These are phyloP conservation scores for Mycosphaerelloides madeirae DNA, from an alignment of 2,329 filamentous ascomycete species.

Conservation along the genomic window DNA sequence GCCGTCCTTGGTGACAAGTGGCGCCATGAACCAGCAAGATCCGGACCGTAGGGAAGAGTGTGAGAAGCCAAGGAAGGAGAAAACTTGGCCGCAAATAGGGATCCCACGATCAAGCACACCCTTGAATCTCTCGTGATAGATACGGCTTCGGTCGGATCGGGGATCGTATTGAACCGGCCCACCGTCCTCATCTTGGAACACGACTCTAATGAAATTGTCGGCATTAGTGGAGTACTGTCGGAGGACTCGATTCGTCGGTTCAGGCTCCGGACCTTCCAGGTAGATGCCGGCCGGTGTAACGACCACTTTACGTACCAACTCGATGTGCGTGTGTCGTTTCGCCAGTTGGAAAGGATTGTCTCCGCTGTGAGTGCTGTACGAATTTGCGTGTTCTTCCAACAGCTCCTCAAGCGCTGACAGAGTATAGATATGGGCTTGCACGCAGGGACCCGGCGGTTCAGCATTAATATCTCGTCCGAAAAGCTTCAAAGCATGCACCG, in stretches of 20 bases:
- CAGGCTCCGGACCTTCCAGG: conserved; percentile 49
- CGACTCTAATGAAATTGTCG: conserved; percentile 64
- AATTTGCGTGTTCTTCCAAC: conserved; percentile 41
- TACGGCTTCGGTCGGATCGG: conserved; percentile 42
- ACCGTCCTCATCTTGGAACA: conserved; percentile 70
- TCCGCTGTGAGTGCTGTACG: conserved; percentile 25
- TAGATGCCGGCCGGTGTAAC: conserved; percentile 40
- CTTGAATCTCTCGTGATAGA: conserved; percentile 59
- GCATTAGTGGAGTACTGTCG: conserved; percentile 58
- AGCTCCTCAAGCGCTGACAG: conserved; percentile 38
- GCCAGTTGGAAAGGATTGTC: conserved; percentile 31
- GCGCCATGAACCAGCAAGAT: conserved; percentile 62
- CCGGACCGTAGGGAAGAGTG: conserved; percentile 71
- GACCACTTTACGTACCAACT: conserved; percentile 32
- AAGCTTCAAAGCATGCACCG: conserved; percentile 48
- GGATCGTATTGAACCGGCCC: conserved; percentile 57
- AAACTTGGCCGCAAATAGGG: conserved; percentile 58
- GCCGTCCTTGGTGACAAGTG: conserved; percentile 37
- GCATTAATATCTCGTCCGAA: conserved; percentile 49
- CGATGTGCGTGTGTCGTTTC: conserved; percentile 31
- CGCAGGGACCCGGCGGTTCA: conserved; percentile 49
- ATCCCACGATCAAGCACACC: conserved; percentile 56
- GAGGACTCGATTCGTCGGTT: conserved; percentile 66
- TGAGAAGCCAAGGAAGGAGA: conserved; percentile 70
- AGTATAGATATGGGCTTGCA: conserved; percentile 41